Evolutionary conservation across 495 filamentous ascomycete species (phyloP), one percentile per base, ranked within the genome.

Genomic region (Hypoxylon rickii): DNA sequence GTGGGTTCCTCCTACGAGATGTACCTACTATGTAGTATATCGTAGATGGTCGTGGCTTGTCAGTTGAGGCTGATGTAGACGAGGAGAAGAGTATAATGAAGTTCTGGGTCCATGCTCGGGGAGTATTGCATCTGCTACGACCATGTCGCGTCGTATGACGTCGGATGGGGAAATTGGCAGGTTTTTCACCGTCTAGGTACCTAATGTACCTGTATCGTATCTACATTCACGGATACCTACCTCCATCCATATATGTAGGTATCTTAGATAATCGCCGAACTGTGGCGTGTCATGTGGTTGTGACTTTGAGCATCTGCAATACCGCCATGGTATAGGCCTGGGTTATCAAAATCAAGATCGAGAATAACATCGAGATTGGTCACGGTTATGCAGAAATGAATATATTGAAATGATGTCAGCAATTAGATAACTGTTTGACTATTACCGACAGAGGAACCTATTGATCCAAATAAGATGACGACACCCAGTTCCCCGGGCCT

Each of bases 31-130:
- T n/a, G n/a, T n/a, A n/a, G n/a, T n/a, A n/a, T n/a, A n/a, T n/a
- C n/a, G n/a, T n/a, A n/a, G n/a, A n/a, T n/a, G 20, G 29, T 12
- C 58, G 59, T 63, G 59, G 59, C 59, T 63, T 63, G 48, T 44
- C 12, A 44, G 39, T 21, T 58, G 47, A 52, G 52, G 53, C 46
- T 58, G 21, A 53, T 41, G n/a, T 10, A 10, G 24, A 34, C 11
- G 36, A 43, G 33, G 40, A 43, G 24, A 4, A 29, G 4, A 4
- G 4, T 4, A 29, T 10, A 29, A 4, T 29, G 24, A 29, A 29
- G 4, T 29, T 29, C 24, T 4, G 4, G 24, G 4, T 29, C 4
- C 24, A 4, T 4, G 40, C 20, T 21, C 21, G 24, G 37, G 42
- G 10, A 40, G 8, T 2, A 22, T 17, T 26, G 24, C 22, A n/a